A percentile compares a stretch with the other conserved stretches of the same genome.
Evolutionary conservation across 371 early-diverging fungal species (phyloP).

Genomic region (Mucor circinelloides): DNA sequence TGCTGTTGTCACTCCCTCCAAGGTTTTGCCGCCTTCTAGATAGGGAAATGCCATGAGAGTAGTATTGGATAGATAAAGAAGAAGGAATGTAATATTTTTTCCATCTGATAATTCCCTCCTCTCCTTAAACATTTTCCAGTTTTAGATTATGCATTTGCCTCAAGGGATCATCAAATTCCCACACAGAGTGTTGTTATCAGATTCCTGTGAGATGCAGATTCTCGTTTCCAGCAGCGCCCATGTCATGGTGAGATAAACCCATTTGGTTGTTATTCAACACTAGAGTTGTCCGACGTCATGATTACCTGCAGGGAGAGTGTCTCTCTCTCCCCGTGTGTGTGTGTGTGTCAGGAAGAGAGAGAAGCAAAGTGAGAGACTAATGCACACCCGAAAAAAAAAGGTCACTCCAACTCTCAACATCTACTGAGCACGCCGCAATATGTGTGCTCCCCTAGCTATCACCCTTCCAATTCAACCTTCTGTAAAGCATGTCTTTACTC

Average conservation of each 20-base stretch:
- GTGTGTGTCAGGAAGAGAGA: too few relatives aligned
- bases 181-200: not conserved
- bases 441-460: not conserved
- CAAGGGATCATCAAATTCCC: not conserved
- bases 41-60: not conserved
- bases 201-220: not conserved
- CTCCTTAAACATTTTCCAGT: not conserved
- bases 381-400: not conserved
- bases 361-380: too few relatives aligned
- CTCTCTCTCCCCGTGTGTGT: too few relatives aligned
- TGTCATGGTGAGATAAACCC: not conserved
- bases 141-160: not conserved
- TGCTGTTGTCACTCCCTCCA: slow-evolving; percentile 5
- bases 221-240: not conserved
- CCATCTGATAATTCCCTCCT: not conserved
- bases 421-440: not conserved
- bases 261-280: not conserved
- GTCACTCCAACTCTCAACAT: not conserved
- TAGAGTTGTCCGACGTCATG: too few relatives aligned
- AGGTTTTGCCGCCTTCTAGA: slow-evolving; percentile 3
- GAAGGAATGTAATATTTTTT: not conserved
- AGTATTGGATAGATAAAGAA: not conserved
- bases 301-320: too few relatives aligned
- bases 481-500: not conserved
- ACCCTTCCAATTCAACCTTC: not conserved